Base-by-base conservation (phyloP, 805 yeast genomes). In the Brettanomyces sp. region DNA sequence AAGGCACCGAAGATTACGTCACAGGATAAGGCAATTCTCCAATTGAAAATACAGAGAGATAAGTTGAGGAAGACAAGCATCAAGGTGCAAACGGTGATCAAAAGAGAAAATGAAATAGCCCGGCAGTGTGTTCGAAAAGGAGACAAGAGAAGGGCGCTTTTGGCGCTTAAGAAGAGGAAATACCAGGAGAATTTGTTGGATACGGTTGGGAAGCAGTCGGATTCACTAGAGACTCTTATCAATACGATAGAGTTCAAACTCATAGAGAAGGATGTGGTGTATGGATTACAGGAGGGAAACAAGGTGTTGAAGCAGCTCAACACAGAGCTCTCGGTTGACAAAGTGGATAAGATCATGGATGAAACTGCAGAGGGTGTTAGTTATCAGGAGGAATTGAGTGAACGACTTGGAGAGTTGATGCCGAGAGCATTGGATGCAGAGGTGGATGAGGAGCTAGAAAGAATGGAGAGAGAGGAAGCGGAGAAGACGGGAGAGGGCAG, bases 21-120 rank as follows among this genome's bases (percentile, higher is more conserved):
- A 35, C 90, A 89, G 54, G 99, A 93, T 58, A 77, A 72, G 57
- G 96, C 97, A 0, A 76, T 93, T 9, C 72, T 88, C 52, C 93
- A 90, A 58, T 71, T 93, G 54, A 93, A 93, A 60, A 68, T 85
- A 36, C 97, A 95, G 55, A 71, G 96, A 49, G 99, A 93, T 64
- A 82, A 82, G 51, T 72, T 93, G 22, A 77, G 77, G 53, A 85
- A 83, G 61, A 85, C 89, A 52, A 85, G 80, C 55, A 67, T 67
- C 41, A 76, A 78, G 49, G 74, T 90, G 35, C 68, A 69, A 28
- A 62, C 65, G 0, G 74, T 86, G 4, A 74, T 87, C 14, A 70
- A 68, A 9, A 68, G 76, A 33, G 97, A 93, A 62, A 70, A 69
- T 2, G 68, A 68, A 39, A 61, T 82, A 12, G 93, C 93, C 21